Conservation (phyloP, 805 yeast genomes). For the Scheffersomyces coipomensis region DNA sequence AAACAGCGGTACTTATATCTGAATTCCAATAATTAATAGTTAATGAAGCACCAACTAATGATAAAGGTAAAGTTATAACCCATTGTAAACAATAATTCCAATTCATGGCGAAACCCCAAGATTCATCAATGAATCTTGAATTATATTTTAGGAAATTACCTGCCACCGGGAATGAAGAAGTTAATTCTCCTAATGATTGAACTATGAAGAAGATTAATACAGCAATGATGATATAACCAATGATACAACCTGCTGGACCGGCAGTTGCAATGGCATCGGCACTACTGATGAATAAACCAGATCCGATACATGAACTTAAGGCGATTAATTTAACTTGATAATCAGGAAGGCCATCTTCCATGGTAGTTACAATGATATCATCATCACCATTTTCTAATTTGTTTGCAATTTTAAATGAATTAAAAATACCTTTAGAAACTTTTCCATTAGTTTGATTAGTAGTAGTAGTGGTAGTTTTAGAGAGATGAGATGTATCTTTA, state of each 20-base stretch:
- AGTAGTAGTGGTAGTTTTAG: neutral
- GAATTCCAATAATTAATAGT: slow-evolving; percentile 41
- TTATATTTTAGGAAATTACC: slow-evolving; percentile 43
- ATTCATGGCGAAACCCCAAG: slow-evolving; percentile 44
- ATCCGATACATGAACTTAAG: slow-evolving; percentile 18
- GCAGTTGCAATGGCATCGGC: slow-evolving; percentile 15
- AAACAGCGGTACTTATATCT: slow-evolving; percentile 37
- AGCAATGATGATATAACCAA: slow-evolving; percentile 36
- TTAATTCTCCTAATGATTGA: slow-evolving; percentile 41
- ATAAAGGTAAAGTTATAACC: slow-evolving; percentile 42
- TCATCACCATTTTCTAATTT: slow-evolving; percentile 6
- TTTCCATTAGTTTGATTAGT: neutral
- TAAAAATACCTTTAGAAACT: slow-evolving; percentile 2
- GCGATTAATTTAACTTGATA: slow-evolving; percentile 14
- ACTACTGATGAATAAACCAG: slow-evolving; percentile 17
- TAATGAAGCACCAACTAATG: slow-evolving; percentile 41
- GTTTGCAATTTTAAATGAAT: slow-evolving; percentile 5
- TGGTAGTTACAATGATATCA: slow-evolving; percentile 3
- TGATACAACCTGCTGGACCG: slow-evolving; percentile 17
- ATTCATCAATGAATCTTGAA: slow-evolving; percentile 39
- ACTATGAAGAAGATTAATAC: slow-evolving; percentile 39
- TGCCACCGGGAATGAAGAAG: slow-evolving; percentile 37
- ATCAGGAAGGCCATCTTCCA: slow-evolving; percentile 7
- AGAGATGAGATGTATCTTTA: neutral
- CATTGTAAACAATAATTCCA: slow-evolving; percentile 45